phyloP scores from a whole-genome alignment of 2,329 filamentous ascomycete genomes.

The Intubia oerlemansii region DNA sequence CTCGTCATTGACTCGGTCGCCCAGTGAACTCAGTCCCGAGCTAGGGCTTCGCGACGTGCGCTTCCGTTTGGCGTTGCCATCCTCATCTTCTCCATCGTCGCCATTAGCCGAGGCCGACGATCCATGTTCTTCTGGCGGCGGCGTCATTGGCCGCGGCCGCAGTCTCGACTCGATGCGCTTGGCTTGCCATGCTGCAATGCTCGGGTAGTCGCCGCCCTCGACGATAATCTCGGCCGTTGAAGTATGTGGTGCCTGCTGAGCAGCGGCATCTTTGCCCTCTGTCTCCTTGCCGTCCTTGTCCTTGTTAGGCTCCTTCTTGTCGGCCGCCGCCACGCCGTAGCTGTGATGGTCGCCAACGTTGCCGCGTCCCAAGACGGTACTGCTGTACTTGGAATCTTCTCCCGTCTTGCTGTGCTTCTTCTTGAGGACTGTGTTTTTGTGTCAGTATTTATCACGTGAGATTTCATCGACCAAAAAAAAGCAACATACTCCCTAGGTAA shows the following conservation, averaged over 20 bases:
- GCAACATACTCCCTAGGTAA: constrained; percentile 39
- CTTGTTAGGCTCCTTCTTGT: too few relatives aligned
- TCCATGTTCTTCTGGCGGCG: constrained; percentile 2
- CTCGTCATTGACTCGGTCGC: constrained; percentile 23
- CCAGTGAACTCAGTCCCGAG: constrained; percentile 35
- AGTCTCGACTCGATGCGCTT: constrained; percentile 12
- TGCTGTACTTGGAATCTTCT: constrained; percentile 68
- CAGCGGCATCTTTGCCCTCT: too few relatives aligned
- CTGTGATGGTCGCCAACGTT: constrained; percentile 45
- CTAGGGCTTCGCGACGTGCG: constrained; percentile 24
- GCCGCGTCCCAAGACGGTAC: constrained; percentile 59
- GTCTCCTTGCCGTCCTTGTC: too few relatives aligned
- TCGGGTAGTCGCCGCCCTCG: constrained; percentile 53
- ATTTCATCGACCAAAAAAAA: too few relatives aligned
- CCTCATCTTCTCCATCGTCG: constrained; percentile 4
- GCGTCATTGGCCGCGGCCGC: constrained; percentile 1
- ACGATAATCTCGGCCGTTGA: constrained; percentile 49
- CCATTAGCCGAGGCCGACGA: too few relatives aligned
- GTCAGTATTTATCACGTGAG: too few relatives aligned
- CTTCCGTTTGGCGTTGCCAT: too few relatives aligned
- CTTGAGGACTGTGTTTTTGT: constrained; percentile 40
- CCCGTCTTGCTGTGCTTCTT: constrained; percentile 83
- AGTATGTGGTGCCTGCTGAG: too few relatives aligned
- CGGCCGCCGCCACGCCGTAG: background rate
- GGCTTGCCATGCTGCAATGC: constrained; percentile 43